These are phyloP conservation scores for Exophiala oligosperma DNA, from an alignment of 2,329 filamentous ascomycete genomes.

Conservation along the genomic window DNA sequence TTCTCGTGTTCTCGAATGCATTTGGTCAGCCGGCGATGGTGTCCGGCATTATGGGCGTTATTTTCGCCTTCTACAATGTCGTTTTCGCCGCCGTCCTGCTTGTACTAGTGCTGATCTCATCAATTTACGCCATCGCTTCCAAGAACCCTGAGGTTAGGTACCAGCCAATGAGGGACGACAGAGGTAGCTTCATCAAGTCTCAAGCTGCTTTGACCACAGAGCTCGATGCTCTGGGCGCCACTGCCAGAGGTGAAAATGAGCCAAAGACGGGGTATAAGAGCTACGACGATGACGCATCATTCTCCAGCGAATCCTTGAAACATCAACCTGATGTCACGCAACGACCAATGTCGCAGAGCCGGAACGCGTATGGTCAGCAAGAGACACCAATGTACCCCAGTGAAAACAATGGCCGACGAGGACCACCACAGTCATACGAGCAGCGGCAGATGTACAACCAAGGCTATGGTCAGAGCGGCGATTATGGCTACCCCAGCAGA, in stretches of 20 bases:
- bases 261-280: slow-evolving; percentile 57
- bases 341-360: slow-evolving; percentile 12
- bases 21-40: slow-evolving; percentile 84
- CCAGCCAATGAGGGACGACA: slow-evolving; percentile 94
- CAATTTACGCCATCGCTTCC: slow-evolving; percentile 76
- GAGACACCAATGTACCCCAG: slow-evolving; percentile 43
- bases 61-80: slow-evolving; percentile 86
- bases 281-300: slow-evolving; percentile 66
- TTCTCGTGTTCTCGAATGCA: slow-evolving; percentile 83
- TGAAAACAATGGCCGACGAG: slow-evolving; percentile 40
- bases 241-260: slow-evolving; percentile 78
- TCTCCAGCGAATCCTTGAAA: slow-evolving; percentile 32
- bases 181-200: slow-evolving; percentile 96
- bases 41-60: slow-evolving; percentile 81
- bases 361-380: slow-evolving; percentile 6
- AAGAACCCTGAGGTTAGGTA: slow-evolving; percentile 96
- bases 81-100: slow-evolving; percentile 79
- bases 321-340: slow-evolving; percentile 16
- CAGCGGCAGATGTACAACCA: slow-evolving; percentile 30
- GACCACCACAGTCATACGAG: slow-evolving; percentile 33
- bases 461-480: slow-evolving; percentile 23
- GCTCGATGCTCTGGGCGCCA: slow-evolving; percentile 84
- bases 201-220: slow-evolving; percentile 84
- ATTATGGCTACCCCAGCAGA: slow-evolving; percentile 24
- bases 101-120: slow-evolving; percentile 76